Base-by-base conservation (phyloP, 129 eudicot genomes). In the Pittosporum tobira region DNA sequence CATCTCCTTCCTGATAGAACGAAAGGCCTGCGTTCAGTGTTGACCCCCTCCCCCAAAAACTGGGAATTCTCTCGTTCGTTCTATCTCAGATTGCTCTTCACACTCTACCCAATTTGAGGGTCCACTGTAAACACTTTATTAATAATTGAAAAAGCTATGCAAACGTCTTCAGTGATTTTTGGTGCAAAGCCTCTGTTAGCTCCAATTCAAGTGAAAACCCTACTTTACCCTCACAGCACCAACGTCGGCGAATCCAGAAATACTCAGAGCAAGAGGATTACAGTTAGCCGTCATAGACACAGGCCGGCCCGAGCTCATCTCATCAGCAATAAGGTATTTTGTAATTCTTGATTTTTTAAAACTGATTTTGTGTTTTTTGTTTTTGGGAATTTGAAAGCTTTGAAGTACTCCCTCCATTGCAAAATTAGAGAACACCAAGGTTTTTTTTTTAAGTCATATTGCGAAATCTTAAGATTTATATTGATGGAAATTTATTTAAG, bases 181-280 rank as follows among this genome's bases (percentile, higher is more conserved):
- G 67, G 67, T 15, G 47, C 57, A 5, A 48, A 50, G 67, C 67
- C 67, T 2, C 11, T 62, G 57, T 36, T 47, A 20, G 57, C 57
- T 62, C 46, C 67, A 31, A 48, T 62, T 47, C 67, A 48, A 30
- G 57, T 47, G 4, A 62, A 62, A 8, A 25, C 67, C 31, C 34
- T 62, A 2, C 31, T 48, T 2, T 62, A 42, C 26, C 16, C 29
- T 18, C 37, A 46, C 57, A 48, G 19, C 18, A 8, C 38, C 20
- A 10, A 3, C 42, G 15, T 31, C 9, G 42, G 22, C 27, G 26
- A 50, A 30, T 48, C 46, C 2, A 15, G 22, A 15, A 29, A 8
- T 50, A 27, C 57, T 7, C 67, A 21, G 46, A 48, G 22, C 4
- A 47, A 21, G 67, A 30, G 30, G 16, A 62, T 62, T 31, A 48